phyloP scores from a whole-genome alignment of 495 filamentous ascomycete species.

The Penicillium nucicola region DNA sequence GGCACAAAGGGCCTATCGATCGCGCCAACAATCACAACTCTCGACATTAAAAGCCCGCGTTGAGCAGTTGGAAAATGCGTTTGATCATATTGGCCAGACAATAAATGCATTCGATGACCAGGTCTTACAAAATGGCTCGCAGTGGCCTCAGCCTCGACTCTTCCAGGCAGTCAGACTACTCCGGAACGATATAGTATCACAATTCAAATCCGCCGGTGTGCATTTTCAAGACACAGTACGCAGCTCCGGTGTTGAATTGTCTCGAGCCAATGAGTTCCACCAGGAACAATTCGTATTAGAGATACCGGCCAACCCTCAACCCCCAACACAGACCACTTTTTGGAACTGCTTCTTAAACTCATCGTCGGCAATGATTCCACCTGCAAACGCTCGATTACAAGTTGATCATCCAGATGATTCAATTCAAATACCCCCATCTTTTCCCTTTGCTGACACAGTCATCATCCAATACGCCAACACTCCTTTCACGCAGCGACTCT shows the following conservation, averaged over 20 bases:
- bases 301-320: background rate
- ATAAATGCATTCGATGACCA: slow-evolving; percentile 7
- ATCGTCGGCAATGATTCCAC: background rate
- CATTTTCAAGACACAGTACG: background rate
- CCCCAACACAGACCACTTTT: background rate
- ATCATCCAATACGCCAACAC: slow-evolving; percentile 11
- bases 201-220: slow-evolving; percentile 1
- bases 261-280: background rate
- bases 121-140: background rate
- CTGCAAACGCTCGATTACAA: background rate
- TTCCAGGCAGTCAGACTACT: slow-evolving; percentile 7
- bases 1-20: slow-evolving; percentile 20
- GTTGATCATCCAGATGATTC: background rate
- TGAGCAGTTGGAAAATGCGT: slow-evolving; percentile 13
- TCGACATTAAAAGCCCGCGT: slow-evolving; percentile 13
- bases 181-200: slow-evolving; percentile 6
- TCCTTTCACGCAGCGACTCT: slow-evolving; percentile 11
- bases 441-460: background rate
- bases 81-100: slow-evolving; percentile 9
- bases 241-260: background rate
- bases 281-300: background rate
- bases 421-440: background rate
- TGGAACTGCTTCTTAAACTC: background rate
- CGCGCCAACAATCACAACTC: slow-evolving; percentile 17
- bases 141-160: slow-evolving; percentile 8